Evolutionary conservation across 495 filamentous ascomycete genomes (phyloP).

Genomic region (Daldinia bambusicola): DNA sequence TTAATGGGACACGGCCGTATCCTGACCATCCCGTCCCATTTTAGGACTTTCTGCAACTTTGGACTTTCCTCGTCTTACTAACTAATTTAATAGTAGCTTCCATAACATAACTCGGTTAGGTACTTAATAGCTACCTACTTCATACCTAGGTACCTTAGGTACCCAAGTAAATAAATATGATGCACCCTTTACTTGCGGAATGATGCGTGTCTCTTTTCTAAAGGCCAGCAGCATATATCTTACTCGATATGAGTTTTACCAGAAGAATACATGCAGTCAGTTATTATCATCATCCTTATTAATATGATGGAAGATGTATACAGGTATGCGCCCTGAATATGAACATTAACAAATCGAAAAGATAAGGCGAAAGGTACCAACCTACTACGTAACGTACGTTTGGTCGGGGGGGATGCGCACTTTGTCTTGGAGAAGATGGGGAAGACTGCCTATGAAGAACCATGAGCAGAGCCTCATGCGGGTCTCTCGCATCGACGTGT

Average conservation of each 20-base stretch:
- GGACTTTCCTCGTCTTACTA: not conserved
- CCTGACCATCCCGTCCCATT: conserved; percentile 30
- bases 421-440: conserved; percentile 6
- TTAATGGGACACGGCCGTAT: conserved; percentile 20
- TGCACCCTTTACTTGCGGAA: not conserved
- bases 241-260: not conserved
- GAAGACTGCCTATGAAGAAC: conserved; percentile 14
- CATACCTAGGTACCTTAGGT: not conserved
- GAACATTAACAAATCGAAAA: not conserved
- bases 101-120: no score
- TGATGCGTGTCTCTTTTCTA: conserved; percentile 32
- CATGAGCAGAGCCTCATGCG: conserved; percentile 38
- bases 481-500: conserved; percentile 21
- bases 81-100: not conserved
- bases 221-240: conserved; percentile 18
- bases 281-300: not conserved
- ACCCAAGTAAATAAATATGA: not conserved
- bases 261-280: no score
- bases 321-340: not conserved
- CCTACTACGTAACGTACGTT: not conserved
- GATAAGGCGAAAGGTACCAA: not conserved
- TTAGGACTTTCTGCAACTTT: conserved; percentile 5
- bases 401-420: not conserved
- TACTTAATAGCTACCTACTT: not conserved
- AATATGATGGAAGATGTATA: not conserved